Percentiles rank a stretch among this genome's conserved stretches.
phyloP scores from a whole-genome alignment of 2,329 filamentous ascomycete species.

The Thielaviopsis populi region DNA sequence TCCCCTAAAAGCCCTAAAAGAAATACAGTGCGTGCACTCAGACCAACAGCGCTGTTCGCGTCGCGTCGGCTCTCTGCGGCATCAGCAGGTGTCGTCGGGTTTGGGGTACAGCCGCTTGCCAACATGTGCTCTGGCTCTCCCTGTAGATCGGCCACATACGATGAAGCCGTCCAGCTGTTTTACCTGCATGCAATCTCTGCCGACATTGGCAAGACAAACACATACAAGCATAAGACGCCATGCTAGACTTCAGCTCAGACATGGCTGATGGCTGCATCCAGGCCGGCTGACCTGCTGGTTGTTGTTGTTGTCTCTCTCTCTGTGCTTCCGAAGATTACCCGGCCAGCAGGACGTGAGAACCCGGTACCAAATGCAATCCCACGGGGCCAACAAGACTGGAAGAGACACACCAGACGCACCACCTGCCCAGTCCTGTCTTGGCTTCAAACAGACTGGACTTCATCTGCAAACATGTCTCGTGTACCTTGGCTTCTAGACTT shows the following conservation, averaged over 20 bases:
- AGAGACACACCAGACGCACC: not conserved
- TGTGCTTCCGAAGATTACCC: not conserved
- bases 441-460: too few species aligned
- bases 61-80: not conserved
- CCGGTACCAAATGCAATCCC: not conserved
- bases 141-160: not conserved
- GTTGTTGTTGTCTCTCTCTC: not conserved
- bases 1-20: not conserved
- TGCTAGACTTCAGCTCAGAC: not conserved
- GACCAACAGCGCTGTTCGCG: too few species aligned
- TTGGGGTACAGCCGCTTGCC: not conserved
- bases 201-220: too few species aligned
- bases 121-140: not conserved
- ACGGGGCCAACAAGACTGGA: not conserved
- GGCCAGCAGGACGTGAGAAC: not conserved
- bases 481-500: not conserved
- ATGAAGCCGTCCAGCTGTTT: not conserved
- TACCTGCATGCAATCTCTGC: not conserved
- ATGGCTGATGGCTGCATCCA: not conserved
- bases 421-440: not conserved
- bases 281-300: not conserved
- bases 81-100: too few species aligned
- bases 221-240: too few species aligned
- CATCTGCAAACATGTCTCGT: not conserved
- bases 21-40: too few species aligned